phyloP scores from a whole-genome alignment of 1,284 basidiomycete genomes.

The Chalciporus sp. region DNA sequence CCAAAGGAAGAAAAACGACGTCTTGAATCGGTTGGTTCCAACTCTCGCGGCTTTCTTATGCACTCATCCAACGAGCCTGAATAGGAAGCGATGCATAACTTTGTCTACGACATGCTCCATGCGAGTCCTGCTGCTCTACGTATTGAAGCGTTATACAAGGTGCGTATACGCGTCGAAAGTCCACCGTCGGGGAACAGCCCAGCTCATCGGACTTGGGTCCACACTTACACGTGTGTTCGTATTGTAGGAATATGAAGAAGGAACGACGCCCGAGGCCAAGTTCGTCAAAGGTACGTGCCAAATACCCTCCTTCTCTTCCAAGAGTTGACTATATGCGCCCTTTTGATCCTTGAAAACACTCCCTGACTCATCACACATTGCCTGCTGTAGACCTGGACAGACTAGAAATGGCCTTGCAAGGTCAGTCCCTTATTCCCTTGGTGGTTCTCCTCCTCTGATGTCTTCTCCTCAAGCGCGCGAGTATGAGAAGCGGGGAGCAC shows the following conservation, averaged over 20 bases:
- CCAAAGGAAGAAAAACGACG: conserved; percentile 78
- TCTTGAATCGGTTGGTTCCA: conserved; percentile 63
- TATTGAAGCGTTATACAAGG: conserved; percentile 83
- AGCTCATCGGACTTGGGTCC: too few species aligned
- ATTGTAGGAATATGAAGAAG: conserved; percentile 88
- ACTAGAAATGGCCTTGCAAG: conserved; percentile 90
- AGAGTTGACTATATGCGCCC: neutral
- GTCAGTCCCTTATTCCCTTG: conserved; percentile 35
- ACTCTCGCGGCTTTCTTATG: neutral
- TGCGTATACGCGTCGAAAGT: conserved; percentile 33
- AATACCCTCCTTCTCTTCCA: neutral
- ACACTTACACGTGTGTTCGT: neutral
- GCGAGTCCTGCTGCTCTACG: conserved; percentile 75
- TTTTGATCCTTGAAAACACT: neutral
- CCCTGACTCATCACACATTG: too few species aligned
- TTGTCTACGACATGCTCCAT: conserved; percentile 89
- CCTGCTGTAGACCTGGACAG: conserved; percentile 95
- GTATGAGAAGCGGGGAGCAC: conserved; percentile 58
- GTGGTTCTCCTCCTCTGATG: neutral
- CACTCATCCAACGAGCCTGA: neutral
- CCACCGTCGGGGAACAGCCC: neutral
- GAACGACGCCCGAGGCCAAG: conserved; percentile 78
- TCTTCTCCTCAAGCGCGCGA: conserved; percentile 56
- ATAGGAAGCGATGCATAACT: conserved; percentile 90
- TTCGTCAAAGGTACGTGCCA: conserved; percentile 82